phyloP scores from a whole-genome alignment of 2,329 filamentous ascomycete species.

The Lecanicillium sp. region DNA sequence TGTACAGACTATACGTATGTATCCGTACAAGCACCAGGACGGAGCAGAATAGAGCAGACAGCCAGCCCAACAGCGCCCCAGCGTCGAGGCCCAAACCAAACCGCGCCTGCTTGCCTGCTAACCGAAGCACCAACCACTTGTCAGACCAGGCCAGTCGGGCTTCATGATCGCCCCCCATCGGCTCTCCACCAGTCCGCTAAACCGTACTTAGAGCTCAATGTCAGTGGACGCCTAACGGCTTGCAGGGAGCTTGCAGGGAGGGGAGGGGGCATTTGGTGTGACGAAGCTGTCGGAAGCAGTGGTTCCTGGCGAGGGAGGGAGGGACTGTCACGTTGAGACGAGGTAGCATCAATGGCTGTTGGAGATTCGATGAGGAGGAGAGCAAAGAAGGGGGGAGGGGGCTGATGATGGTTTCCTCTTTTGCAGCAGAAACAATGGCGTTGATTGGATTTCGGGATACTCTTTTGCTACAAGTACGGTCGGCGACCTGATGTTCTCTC shows the following conservation, averaged over 20 bases:
- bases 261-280: background rate
- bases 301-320: background rate
- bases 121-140: background rate
- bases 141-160: background rate
- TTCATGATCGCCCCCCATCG: slow-evolving; percentile 1
- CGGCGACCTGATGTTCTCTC: too few species aligned
- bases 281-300: background rate
- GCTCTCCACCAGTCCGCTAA: background rate
- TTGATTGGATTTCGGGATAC: too few species aligned
- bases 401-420: background rate
- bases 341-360: background rate
- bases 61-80: too few species aligned
- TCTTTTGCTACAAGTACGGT: too few species aligned
- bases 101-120: too few species aligned
- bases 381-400: background rate
- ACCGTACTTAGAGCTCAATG: too few species aligned
- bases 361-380: background rate
- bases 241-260: background rate
- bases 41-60: too few species aligned
- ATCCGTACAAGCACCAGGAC: too few species aligned
- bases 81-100: too few species aligned
- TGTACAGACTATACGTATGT: too few species aligned
- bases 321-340: background rate
- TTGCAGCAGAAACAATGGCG: too few species aligned
- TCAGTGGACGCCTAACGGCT: background rate